Conservation (phyloP, 371 early-diverging fungal species). For the Circinella umbellata region DNA sequence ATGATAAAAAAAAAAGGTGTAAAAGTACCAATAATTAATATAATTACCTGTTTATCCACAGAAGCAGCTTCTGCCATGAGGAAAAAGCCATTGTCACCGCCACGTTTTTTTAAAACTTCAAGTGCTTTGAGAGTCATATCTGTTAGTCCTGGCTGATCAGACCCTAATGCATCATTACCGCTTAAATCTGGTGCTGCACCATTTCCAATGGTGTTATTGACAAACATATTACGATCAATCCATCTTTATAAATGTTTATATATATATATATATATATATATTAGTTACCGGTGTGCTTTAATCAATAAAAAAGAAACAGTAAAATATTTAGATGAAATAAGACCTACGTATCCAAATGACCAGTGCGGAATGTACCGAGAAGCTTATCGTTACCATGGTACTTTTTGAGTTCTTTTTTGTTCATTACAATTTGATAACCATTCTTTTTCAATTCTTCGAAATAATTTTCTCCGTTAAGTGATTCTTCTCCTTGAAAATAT, state of each 20-base stretch:
- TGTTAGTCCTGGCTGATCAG: constrained; percentile 69
- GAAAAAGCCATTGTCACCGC: constrained; percentile 74
- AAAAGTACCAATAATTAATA: too few relatives aligned
- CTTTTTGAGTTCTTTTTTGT: constrained; percentile 53
- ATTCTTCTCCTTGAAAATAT: constrained; percentile 56
- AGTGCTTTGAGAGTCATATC: constrained; percentile 73
- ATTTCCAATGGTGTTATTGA: constrained; percentile 55
- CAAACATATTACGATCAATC: constrained; percentile 72
- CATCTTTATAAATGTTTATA: constrained; percentile 40
- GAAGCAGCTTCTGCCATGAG: constrained; percentile 80
- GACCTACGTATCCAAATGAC: constrained; percentile 63
- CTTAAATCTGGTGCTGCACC: constrained; percentile 54
- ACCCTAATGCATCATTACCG: constrained; percentile 51
- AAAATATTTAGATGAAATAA: not conserved
- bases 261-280: too few relatives aligned
- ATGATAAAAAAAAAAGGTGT: too few relatives aligned
- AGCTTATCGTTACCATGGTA: constrained; percentile 61
- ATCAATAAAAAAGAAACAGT: too few relatives aligned
- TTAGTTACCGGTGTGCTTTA: too few relatives aligned
- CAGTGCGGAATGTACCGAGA: constrained; percentile 70
- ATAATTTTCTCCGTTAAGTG: constrained; percentile 63
- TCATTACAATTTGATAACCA: constrained; percentile 67
- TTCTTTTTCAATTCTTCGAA: constrained; percentile 49
- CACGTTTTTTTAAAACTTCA: constrained; percentile 62
- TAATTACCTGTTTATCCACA: constrained; percentile 58